Conservation (phyloP, 495 filamentous ascomycete genomes). For the Halenospora varia region DNA sequence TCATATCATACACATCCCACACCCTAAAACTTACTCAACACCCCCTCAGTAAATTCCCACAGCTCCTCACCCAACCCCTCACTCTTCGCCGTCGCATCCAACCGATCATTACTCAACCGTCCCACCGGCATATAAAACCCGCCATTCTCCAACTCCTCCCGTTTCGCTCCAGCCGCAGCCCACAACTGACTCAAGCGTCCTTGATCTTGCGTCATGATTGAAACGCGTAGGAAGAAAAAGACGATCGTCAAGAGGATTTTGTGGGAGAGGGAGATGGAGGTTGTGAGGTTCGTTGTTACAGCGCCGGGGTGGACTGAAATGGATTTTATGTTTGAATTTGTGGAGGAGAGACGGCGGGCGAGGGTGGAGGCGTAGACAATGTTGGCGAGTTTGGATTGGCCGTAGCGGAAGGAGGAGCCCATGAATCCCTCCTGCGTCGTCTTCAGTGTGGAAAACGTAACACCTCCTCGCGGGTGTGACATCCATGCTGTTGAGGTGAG, state of each 20-base stretch:
- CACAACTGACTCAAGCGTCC: conserved; percentile 60
- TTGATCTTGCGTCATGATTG: conserved; percentile 29
- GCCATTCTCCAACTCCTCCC: conserved; percentile 38
- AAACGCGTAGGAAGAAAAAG: conserved; percentile 18
- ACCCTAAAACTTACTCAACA: neutral
- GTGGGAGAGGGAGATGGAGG: conserved; percentile 14
- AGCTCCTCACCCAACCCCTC: neutral
- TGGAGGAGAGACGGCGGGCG: conserved; percentile 50
- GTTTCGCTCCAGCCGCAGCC: conserved; percentile 40
- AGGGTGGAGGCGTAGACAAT: conserved; percentile 58
- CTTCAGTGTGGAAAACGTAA: conserved; percentile 24
- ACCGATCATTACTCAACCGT: conserved; percentile 29
- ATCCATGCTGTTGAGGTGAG: neutral
- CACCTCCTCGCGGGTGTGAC: conserved; percentile 28
- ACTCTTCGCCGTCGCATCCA: conserved; percentile 11
- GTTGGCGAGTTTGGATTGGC: conserved; percentile 64
- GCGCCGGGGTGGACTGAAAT: conserved; percentile 63
- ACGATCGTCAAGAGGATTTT: conserved; percentile 24
- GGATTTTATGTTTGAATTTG: conserved; percentile 51
- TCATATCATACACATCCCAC: no score
- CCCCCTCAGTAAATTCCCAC: conserved; percentile 6
- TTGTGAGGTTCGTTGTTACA: conserved; percentile 27
- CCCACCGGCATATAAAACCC: conserved; percentile 58
- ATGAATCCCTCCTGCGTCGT: neutral
- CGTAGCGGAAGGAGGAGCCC: neutral